Conservation (phyloP, 2,329 filamentous ascomycete genomes). For the Penicillium sp. region DNA sequence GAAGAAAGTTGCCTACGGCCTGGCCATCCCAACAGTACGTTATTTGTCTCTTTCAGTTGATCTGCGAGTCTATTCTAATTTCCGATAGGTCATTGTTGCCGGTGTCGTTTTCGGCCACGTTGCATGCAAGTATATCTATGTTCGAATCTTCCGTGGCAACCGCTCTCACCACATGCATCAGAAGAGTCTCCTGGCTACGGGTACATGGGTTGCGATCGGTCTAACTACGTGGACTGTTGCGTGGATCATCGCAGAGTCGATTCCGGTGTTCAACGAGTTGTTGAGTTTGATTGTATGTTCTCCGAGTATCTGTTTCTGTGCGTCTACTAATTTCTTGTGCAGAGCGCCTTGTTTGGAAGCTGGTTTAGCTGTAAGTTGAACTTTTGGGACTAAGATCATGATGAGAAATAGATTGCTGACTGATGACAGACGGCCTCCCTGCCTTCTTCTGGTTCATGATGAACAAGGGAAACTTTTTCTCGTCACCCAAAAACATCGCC, state of each 20-base stretch:
- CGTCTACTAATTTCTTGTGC: constrained; percentile 11
- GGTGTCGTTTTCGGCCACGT: constrained; percentile 67
- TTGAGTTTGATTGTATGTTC: constrained; percentile 55
- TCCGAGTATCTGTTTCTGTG: neutral
- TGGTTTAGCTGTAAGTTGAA: constrained; percentile 60
- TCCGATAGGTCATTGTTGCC: constrained; percentile 51
- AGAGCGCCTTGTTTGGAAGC: constrained; percentile 56
- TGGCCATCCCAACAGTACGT: constrained; percentile 60
- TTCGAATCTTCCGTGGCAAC: constrained; percentile 54
- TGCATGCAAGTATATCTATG: constrained; percentile 63
- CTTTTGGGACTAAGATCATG: fast-evolving
- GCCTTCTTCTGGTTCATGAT: constrained; percentile 50
- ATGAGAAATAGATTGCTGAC: constrained; percentile 4
- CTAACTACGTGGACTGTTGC: constrained; percentile 56
- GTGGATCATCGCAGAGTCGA: constrained; percentile 65
- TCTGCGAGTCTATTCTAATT: neutral
- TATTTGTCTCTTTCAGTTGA: no score
- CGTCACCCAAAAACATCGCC: constrained; percentile 42
- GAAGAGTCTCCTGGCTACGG: constrained; percentile 49
- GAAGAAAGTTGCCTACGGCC: constrained; percentile 62
- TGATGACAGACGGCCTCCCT: constrained; percentile 20
- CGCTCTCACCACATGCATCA: constrained; percentile 54
- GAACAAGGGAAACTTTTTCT: constrained; percentile 43
- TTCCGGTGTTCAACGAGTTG: constrained; percentile 65
- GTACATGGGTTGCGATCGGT: constrained; percentile 58